A percentile compares a stretch with the other conserved stretches of the same genome.
These are phyloP conservation scores for Cutaneotrichosporon sp. DNA, from an alignment of 1,284 basidiomycete species.

Conservation along the genomic window DNA sequence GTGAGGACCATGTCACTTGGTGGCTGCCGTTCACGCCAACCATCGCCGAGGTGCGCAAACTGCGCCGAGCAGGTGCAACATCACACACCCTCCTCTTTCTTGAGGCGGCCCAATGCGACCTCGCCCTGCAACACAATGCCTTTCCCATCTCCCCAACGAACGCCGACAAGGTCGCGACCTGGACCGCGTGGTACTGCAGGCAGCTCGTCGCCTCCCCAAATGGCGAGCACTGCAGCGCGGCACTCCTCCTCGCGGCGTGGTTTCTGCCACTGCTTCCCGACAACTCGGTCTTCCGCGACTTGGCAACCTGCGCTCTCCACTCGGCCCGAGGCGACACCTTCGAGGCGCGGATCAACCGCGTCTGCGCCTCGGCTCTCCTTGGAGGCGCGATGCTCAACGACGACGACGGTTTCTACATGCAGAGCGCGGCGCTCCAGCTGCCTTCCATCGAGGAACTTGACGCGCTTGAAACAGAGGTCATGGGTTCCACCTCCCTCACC, in stretches of 20 bases:
- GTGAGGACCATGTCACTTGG: background rate
- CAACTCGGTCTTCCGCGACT: background rate
- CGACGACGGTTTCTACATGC: slow-evolving; percentile 19
- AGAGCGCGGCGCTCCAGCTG: background rate
- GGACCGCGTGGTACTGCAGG: background rate
- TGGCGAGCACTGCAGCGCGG: background rate
- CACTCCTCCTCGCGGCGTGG: background rate
- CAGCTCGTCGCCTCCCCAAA: background rate
- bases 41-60: background rate
- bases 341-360: background rate
- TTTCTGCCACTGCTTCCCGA: background rate
- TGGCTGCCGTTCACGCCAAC: slow-evolving; percentile 11
- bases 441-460: slow-evolving; percentile 4
- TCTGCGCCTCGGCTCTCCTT: background rate
- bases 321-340: background rate
- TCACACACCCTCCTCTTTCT: slow-evolving; percentile 5
- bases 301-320: background rate
- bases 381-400: slow-evolving; percentile 21
- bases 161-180: background rate
- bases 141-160: background rate
- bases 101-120: slow-evolving; percentile 1
- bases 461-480: slow-evolving; percentile 1
- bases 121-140: background rate
- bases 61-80: background rate
- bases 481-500: slow-evolving; percentile 23